phyloP scores from a whole-genome alignment of 2,329 filamentous ascomycete species.

The Alternaria hordeiaustralica region DNA sequence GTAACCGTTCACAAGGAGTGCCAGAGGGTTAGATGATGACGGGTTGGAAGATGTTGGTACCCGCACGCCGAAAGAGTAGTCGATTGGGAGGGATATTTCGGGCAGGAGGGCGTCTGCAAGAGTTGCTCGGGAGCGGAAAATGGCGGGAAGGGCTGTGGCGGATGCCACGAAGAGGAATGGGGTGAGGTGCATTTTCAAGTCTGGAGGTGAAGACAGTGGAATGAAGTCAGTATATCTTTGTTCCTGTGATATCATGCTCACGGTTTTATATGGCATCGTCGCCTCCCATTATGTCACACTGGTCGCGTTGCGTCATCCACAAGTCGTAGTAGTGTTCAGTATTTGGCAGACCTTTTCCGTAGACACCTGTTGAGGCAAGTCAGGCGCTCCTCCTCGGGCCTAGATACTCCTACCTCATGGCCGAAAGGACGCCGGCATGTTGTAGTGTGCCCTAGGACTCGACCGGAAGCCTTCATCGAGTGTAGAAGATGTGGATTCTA shows the following conservation, averaged over 20 bases:
- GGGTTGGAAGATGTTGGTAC: background rate
- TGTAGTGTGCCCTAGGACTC: background rate
- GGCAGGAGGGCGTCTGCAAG: background rate
- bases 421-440: background rate
- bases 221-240: background rate
- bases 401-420: background rate
- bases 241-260: background rate
- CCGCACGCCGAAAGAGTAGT: background rate
- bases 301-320: background rate
- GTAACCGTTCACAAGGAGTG: background rate
- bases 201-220: no score
- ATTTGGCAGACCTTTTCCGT: no score
- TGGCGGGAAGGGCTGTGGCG: background rate
- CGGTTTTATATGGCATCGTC: background rate
- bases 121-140: background rate
- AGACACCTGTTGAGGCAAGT: background rate
- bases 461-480: background rate
- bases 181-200: background rate
- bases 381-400: background rate
- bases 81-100: background rate
- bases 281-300: background rate
- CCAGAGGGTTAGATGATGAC: background rate
- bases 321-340: background rate
- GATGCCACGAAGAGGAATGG: background rate
- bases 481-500: background rate